Conservation (phyloP, 345 rosid genomes). For the Arabidopsis suecica region DNA sequence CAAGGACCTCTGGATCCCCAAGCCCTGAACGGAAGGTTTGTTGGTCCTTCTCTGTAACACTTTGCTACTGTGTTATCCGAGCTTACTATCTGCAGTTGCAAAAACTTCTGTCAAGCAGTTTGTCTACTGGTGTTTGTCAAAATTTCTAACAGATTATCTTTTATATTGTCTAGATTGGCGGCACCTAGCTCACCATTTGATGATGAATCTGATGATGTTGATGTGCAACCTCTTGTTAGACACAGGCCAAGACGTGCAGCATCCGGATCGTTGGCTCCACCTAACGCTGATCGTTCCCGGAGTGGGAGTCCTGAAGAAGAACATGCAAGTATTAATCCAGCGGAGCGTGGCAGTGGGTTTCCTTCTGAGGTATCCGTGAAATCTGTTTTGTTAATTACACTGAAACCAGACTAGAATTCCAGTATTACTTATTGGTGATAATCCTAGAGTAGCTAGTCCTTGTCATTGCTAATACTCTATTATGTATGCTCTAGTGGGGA, state of each 20-base stretch:
- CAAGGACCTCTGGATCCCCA: conserved; percentile 48
- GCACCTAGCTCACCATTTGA: conserved; percentile 70
- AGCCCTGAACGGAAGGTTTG: conserved; percentile 78
- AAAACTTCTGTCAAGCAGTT: neutral
- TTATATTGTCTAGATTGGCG: conserved; percentile 56
- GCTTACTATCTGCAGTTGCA: conserved; percentile 4
- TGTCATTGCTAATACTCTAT: conserved; percentile 22
- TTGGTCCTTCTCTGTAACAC: conserved; percentile 15
- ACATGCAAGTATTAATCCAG: conserved; percentile 48
- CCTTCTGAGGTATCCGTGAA: conserved; percentile 61
- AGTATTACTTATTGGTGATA: neutral
- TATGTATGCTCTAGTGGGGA: conserved; percentile 77
- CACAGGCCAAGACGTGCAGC: conserved; percentile 64
- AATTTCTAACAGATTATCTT: conserved; percentile 26
- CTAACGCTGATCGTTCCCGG: conserved; percentile 56
- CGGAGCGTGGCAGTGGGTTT: conserved; percentile 55
- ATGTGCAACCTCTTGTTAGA: conserved; percentile 75
- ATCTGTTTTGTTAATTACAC: conserved; percentile 2
- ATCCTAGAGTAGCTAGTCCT: conserved; percentile 27
- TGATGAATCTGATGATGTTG: conserved; percentile 76
- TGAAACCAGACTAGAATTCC: neutral
- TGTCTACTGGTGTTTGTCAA: conserved; percentile 17
- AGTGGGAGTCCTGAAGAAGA: conserved; percentile 65
- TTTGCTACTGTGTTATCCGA: conserved; percentile 12
- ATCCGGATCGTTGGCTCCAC: conserved; percentile 56